Conservation (phyloP, 2,329 filamentous ascomycete species). For the Xylariaceae sp. region DNA sequence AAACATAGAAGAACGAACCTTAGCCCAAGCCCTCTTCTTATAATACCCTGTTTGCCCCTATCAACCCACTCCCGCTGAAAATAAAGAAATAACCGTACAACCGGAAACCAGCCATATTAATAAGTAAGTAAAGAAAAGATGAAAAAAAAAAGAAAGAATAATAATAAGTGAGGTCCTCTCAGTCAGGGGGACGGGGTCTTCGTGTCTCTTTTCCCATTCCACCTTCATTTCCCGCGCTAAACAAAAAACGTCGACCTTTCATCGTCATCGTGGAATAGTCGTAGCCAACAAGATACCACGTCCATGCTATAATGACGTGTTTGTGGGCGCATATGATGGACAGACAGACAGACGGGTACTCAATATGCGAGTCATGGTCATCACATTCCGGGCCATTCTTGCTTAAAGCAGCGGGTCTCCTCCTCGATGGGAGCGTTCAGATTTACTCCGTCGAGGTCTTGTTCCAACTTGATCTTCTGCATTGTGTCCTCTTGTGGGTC, state of each 20-base stretch:
- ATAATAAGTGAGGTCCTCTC: not conserved
- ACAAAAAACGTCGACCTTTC: too few species aligned
- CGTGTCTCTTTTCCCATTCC: not conserved
- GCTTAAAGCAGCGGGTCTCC: slow-evolving; percentile 36
- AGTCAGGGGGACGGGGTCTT: not conserved
- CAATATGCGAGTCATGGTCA: not conserved
- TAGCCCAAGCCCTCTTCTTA: not conserved
- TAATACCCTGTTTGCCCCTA: not conserved
- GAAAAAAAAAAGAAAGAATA: not conserved
- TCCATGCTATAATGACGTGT: too few species aligned
- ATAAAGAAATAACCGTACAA: not conserved
- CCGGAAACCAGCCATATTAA: not conserved
- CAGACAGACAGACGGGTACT: not conserved
- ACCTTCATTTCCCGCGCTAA: too few species aligned
- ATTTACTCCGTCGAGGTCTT: slow-evolving; percentile 39
- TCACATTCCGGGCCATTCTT: slow-evolving; percentile 33
- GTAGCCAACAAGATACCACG: too few species aligned
- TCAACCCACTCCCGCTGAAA: not conserved
- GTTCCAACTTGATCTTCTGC: slow-evolving; percentile 42
- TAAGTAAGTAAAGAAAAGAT: not conserved
- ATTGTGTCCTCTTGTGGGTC: slow-evolving; percentile 45
- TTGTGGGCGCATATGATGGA: too few species aligned
- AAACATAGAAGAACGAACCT: not conserved
- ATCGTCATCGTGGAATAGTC: too few species aligned
- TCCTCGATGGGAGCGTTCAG: slow-evolving; percentile 29